A percentile compares a stretch with the other conserved stretches of the same genome.
phyloP scores from a whole-genome alignment of 2,329 filamentous ascomycete genomes.

The Penicillium sp. region DNA sequence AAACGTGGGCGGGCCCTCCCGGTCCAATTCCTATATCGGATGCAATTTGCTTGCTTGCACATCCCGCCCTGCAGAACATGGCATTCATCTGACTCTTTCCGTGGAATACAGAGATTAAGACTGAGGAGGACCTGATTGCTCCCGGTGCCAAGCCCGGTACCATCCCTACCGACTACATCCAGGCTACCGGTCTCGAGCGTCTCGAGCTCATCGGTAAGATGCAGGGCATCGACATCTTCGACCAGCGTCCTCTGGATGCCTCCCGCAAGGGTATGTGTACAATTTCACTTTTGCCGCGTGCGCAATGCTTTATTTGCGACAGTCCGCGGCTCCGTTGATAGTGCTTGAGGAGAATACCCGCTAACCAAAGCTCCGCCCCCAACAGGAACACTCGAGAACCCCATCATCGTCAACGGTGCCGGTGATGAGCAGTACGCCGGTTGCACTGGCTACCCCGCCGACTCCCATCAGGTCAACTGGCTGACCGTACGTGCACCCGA shows the following conservation, averaged over 20 bases:
- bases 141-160: slow-evolving; percentile 81
- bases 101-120: slow-evolving; percentile 71
- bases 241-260: slow-evolving; percentile 94
- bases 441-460: slow-evolving; percentile 90
- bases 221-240: slow-evolving; percentile 96
- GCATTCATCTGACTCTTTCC: slow-evolving; percentile 27
- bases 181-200: slow-evolving; percentile 96
- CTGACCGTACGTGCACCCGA: slow-evolving; percentile 66
- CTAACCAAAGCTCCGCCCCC: not conserved
- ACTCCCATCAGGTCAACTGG: slow-evolving; percentile 91
- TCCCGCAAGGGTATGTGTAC: slow-evolving; percentile 72
- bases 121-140: slow-evolving; percentile 77
- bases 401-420: slow-evolving; percentile 85
- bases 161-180: slow-evolving; percentile 91
- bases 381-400: slow-evolving; percentile 81
- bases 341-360: not conserved
- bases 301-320: not conserved
- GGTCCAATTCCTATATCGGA: slow-evolving; percentile 6
- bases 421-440: slow-evolving; percentile 96
- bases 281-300: not conserved
- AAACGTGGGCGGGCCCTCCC: slow-evolving; percentile 16
- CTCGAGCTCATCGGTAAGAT: slow-evolving; percentile 99
- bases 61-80: not conserved
- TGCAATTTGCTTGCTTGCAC: slow-evolving; percentile 3
- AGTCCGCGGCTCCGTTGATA: not conserved